Evolutionary conservation across 1,284 basidiomycete genomes (phyloP).

Genomic region (Sparassis latifolia): DNA sequence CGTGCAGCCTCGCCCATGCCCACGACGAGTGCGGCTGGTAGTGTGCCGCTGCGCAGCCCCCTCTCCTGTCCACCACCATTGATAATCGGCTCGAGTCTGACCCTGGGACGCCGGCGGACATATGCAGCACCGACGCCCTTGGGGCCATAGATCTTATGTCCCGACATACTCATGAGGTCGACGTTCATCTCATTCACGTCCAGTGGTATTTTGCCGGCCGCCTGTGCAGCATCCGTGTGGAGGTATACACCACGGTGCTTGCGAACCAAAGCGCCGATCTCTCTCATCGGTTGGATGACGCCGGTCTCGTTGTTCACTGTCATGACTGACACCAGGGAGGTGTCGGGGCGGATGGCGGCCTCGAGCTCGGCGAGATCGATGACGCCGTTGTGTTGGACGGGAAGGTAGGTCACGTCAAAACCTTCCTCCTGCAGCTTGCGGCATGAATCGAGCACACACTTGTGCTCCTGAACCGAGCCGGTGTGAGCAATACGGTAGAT

Average conservation of each 20-base stretch:
- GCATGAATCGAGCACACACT: conserved; percentile 98
- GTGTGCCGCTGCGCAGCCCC: conserved; percentile 89
- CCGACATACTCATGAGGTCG: conserved; percentile 94
- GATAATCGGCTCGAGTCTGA: conserved; percentile 91
- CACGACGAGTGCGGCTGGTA: conserved; percentile 86
- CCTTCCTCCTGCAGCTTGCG: conserved; percentile 94
- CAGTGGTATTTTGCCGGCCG: conserved; percentile 84
- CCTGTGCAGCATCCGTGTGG: conserved; percentile 98
- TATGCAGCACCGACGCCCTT: conserved; percentile 96
- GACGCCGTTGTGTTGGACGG: conserved; percentile 85
- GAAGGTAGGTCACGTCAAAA: conserved; percentile 96
- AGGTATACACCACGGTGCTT: conserved; percentile 87
- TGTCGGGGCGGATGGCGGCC: conserved; percentile 28
- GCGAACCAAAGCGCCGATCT: conserved; percentile 84
- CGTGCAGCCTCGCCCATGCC: conserved; percentile 95
- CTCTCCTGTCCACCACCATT: conserved; percentile 98
- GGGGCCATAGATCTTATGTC: conserved; percentile 98
- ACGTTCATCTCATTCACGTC: conserved; percentile 96
- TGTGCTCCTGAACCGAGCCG: conserved; percentile 77
- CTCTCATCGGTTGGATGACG: conserved; percentile 95
- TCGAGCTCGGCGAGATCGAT: conserved; percentile 40
- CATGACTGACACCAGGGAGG: conserved; percentile 76
- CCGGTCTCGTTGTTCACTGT: conserved; percentile 99
- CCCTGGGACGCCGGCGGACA: conserved; percentile 88
- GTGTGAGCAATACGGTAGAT: neutral